phyloP scores from a whole-genome alignment of 768 basidiomycete genomes.

The Mrakia blollopis region DNA sequence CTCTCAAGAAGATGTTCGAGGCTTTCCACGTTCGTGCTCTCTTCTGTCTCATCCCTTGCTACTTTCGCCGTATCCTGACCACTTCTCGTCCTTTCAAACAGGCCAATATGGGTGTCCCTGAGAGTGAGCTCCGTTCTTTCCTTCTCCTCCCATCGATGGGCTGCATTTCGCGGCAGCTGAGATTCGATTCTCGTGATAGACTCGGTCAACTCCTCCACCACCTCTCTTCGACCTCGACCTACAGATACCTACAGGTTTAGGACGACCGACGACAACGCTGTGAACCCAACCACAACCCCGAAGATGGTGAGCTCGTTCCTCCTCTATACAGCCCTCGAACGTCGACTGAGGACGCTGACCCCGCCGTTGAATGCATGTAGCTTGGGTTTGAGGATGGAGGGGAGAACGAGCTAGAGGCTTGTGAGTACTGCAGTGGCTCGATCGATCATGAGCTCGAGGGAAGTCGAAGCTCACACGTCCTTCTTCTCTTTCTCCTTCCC shows the following conservation, averaged over 20 bases:
- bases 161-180: background rate
- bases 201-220: background rate
- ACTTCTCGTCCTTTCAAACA: background rate
- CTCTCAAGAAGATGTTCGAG: slow-evolving; percentile 1
- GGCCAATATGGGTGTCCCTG: background rate
- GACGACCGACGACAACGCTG: background rate
- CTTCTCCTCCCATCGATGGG: background rate
- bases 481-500: background rate
- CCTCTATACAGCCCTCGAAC: too few relatives aligned
- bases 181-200: background rate
- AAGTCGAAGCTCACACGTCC: background rate
- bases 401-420: background rate
- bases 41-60: background rate
- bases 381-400: background rate
- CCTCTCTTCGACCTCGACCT: background rate
- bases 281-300: background rate
- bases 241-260: background rate
- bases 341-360: too few relatives aligned
- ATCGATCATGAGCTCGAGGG: background rate
- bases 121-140: background rate
- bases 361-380: background rate
- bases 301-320: background rate
- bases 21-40: background rate
- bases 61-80: background rate
- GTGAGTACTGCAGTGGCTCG: background rate